These are phyloP conservation scores for Gaertneriomyces sp. DNA, from an alignment of 192 early-diverging fungal genomes.

Conservation along the genomic window DNA sequence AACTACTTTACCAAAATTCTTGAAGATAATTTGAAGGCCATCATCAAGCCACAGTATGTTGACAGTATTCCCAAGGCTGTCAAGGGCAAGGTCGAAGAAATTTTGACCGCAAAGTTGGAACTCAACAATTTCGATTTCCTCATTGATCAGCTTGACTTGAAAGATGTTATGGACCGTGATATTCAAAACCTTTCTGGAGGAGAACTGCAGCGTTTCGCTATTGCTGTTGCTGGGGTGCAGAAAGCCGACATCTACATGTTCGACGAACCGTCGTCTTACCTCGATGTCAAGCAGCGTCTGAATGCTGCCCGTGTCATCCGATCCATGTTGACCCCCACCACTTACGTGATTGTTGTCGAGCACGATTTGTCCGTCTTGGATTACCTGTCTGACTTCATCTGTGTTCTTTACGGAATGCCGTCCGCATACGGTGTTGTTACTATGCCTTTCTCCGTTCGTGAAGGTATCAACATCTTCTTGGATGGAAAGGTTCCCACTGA, in stretches of 20 bases:
- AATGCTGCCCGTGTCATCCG: constrained; percentile 93
- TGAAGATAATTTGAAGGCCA: constrained; percentile 90
- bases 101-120: constrained; percentile 71
- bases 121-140: constrained; percentile 69
- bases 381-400: constrained; percentile 97
- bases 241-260: constrained; percentile 96
- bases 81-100: constrained; percentile 69
- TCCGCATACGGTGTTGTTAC: constrained; percentile 97
- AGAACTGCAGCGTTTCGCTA: constrained; percentile 97
- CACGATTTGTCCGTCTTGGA: constrained; percentile 98
- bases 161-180: constrained; percentile 79
- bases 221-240: constrained; percentile 78
- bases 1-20: constrained; percentile 99
- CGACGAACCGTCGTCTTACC: constrained; percentile 96
- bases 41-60: constrained; percentile 96
- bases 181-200: constrained; percentile 86
- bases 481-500: constrained; percentile 96
- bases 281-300: constrained; percentile 98
- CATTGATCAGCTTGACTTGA: constrained; percentile 73
- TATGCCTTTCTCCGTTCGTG: constrained; percentile 92
- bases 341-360: constrained; percentile 94
- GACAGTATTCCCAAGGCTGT: constrained; percentile 82
- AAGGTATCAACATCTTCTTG: constrained; percentile 98
- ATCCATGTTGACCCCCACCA: constrained; percentile 63
- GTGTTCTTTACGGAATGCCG: constrained; percentile 96